Evolutionary conservation across 176 grass and related monocot species (phyloP).

Genomic region (Aegilops umbellulata): DNA sequence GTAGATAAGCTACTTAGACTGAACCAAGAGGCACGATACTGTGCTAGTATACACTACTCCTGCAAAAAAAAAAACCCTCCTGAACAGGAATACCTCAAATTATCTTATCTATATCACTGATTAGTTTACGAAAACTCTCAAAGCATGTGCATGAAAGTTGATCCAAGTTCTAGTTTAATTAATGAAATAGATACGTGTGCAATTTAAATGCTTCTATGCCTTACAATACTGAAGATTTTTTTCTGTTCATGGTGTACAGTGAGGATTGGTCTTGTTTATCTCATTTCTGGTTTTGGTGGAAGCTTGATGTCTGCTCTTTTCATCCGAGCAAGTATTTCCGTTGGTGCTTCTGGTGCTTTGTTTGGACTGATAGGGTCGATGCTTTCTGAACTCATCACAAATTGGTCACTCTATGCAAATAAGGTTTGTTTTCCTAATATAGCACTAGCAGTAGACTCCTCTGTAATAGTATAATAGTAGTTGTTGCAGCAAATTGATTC

Average conservation of each 20-base stretch:
- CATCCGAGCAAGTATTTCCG: slow-evolving; percentile 67
- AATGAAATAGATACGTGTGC: background rate
- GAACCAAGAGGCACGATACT: background rate
- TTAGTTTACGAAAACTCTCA: background rate
- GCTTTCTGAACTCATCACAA: slow-evolving; percentile 92
- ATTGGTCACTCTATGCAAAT: slow-evolving; percentile 94
- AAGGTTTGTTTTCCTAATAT: slow-evolving; percentile 46
- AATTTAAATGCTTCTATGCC: background rate
- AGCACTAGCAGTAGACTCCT: no score
- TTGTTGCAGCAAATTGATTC: background rate
- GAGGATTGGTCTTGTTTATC: slow-evolving; percentile 64
- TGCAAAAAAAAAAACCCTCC: no score
- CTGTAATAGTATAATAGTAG: background rate
- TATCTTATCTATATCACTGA: background rate
- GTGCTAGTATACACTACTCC: background rate
- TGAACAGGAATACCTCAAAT: background rate
- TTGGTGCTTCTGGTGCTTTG: slow-evolving; percentile 87
- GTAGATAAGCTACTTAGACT: background rate
- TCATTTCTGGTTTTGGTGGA: slow-evolving; percentile 78
- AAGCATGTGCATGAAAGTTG: background rate
- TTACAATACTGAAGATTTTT: background rate
- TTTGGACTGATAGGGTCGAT: slow-evolving; percentile 87
- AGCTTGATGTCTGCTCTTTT: slow-evolving; percentile 84
- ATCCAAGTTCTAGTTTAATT: background rate
- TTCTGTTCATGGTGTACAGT: slow-evolving; percentile 37